Evolutionary conservation across 441 rosid genomes (phyloP).

Genomic region (Flueggea neowawraea): DNA sequence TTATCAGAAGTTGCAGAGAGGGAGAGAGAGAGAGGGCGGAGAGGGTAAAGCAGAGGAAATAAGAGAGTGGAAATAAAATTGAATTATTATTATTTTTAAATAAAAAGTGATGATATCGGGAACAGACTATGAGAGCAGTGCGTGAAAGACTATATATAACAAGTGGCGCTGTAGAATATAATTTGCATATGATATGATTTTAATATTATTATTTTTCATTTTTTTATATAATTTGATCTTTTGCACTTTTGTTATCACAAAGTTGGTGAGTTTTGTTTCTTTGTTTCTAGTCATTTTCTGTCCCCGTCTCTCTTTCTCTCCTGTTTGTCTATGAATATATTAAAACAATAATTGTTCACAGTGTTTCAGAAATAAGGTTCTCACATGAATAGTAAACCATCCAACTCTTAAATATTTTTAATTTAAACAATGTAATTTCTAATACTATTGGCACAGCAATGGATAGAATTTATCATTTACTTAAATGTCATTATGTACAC

Average conservation of each 20-base stretch:
- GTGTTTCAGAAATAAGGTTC: too few relatives aligned
- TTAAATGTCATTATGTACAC: too few relatives aligned
- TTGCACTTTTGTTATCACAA: conserved; percentile 14
- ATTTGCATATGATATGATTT: conserved; percentile 2
- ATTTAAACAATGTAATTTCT: too few relatives aligned
- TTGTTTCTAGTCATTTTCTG: background rate
- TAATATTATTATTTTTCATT: too few relatives aligned
- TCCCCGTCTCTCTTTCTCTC: background rate
- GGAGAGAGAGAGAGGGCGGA: conserved; percentile 7
- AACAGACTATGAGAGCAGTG: conserved; percentile 22
- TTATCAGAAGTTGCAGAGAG: conserved; percentile 43
- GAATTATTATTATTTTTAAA: conserved; percentile 5
- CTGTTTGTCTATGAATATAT: background rate
- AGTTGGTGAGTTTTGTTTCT: conserved; percentile 16
- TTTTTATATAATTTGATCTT: background rate
- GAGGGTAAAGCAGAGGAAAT: conserved; percentile 13
- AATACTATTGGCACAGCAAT: too few relatives aligned
- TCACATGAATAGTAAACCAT: too few relatives aligned
- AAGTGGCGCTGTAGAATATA: conserved; percentile 19
- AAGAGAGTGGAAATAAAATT: background rate
- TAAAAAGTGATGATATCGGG: conserved; percentile 26
- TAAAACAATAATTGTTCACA: background rate
- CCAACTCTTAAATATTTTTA: too few relatives aligned
- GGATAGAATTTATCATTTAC: too few relatives aligned
- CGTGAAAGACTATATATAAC: conserved; percentile 21